Evolutionary conservation across 768 basidiomycete species (phyloP).

Genomic region (Paxillus involutus): DNA sequence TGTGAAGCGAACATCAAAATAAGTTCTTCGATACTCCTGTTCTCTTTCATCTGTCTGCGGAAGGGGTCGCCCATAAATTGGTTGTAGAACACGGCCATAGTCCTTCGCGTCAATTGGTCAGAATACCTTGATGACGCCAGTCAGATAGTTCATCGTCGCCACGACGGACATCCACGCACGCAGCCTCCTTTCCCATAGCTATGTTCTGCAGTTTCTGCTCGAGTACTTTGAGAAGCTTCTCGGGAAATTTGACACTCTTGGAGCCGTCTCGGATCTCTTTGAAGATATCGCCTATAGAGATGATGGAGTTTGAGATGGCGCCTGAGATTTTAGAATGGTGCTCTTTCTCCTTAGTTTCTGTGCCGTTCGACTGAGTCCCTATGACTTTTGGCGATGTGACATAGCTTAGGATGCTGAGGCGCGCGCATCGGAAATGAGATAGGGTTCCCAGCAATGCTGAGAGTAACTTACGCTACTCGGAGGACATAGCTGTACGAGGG

Average conservation of each 20-base stretch:
- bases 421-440: constrained; percentile 7
- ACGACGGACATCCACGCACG: constrained; percentile 50
- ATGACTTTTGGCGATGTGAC: constrained; percentile 61
- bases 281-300: constrained; percentile 75
- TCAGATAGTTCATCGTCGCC: constrained; percentile 6
- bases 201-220: constrained; percentile 90
- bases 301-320: constrained; percentile 56
- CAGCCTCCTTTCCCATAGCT: constrained; percentile 88
- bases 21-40: constrained; percentile 95
- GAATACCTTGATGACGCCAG: constrained; percentile 58
- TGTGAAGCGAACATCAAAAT: constrained; percentile 95
- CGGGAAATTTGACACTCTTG: constrained; percentile 90
- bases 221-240: constrained; percentile 88
- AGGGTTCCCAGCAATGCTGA: not conserved
- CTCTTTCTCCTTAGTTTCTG: constrained; percentile 57
- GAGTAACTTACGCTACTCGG: constrained; percentile 71
- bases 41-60: constrained; percentile 90
- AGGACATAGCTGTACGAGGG: constrained; percentile 63
- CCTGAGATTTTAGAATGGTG: constrained; percentile 64
- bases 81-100: constrained; percentile 91
- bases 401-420: constrained; percentile 66
- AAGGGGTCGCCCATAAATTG: constrained; percentile 86
- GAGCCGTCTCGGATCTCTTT: constrained; percentile 75
- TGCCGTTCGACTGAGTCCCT: constrained; percentile 27
- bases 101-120: constrained; percentile 85